A percentile compares a stretch with the other conserved stretches of the same genome.
Evolutionary conservation across 1,284 basidiomycete genomes (phyloP).

Genomic region (Leccinum pachyderme): DNA sequence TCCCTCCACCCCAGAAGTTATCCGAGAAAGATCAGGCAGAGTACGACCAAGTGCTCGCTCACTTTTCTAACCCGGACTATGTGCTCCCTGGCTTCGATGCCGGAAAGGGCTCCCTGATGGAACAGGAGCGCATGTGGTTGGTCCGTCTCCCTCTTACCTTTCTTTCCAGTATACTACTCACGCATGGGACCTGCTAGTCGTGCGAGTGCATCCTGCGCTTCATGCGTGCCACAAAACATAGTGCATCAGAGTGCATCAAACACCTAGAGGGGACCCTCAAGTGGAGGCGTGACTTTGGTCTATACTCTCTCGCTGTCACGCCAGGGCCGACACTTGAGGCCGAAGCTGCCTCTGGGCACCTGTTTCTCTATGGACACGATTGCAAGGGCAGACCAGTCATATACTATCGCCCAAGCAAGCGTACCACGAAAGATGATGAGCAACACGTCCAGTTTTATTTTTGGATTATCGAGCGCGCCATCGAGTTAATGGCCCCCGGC

Average conservation of each 20-base stretch:
- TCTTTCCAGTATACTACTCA: neutral
- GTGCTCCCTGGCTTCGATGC: neutral
- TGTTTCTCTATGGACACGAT: conserved; percentile 41
- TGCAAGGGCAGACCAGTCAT: conserved; percentile 62
- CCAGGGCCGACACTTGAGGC: neutral
- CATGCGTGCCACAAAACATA: neutral
- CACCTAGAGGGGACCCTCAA: neutral
- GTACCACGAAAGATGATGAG: conserved; percentile 74
- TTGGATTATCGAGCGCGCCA: conserved; percentile 72
- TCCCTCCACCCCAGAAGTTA: conserved; percentile 38
- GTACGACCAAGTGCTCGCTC: neutral
- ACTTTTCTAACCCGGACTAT: neutral
- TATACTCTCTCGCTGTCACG: neutral
- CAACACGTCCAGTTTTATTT: conserved; percentile 77
- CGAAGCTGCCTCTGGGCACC: neutral
- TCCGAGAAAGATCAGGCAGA: neutral
- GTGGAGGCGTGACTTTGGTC: neutral
- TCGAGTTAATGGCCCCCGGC: conserved; percentile 72
- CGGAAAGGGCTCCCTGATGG: neutral
- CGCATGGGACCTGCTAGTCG: neutral
- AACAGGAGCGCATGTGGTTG: neutral
- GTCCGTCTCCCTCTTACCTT: neutral
- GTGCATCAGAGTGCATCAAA: neutral
- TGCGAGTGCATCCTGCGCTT: neutral
- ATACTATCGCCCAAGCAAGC: conserved; percentile 79